Base-by-base conservation (phyloP, 805 yeast species). In the Clavispora fructus region DNA sequence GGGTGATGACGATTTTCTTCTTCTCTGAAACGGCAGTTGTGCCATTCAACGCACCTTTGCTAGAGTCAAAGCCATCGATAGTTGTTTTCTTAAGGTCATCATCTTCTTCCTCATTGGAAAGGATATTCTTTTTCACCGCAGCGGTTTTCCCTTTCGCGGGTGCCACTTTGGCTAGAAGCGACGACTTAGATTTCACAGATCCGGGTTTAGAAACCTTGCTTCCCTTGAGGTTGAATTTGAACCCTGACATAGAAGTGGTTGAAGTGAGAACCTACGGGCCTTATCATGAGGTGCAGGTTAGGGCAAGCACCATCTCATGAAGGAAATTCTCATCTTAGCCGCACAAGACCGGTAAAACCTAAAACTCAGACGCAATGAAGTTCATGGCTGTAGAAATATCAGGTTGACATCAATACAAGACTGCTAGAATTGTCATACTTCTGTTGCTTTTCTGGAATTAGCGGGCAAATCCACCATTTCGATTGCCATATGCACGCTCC, bases 31-130 rank as follows among this genome's bases (percentile, higher is more conserved):
- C 25, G 2, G 55, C 51, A 17, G 30, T 41, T 6, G 39, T 23
- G 7, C 58, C 58, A 27, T 37, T 43, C 51, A 54, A 45, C 16
- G 58, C 56, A 3, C 58, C 58, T n/a, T 39, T 39, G 35, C 40
- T 35, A 9, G 53, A 35, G 27, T 50, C 43, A 13, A 54, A 54
- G 1, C 53, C 46, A 31, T 54, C 58, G 16, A 54, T 54, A 3
- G 48, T 28, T 2, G 50, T 47, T 27, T 32, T 30, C 23, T 42
- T 47, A 7, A 12, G 27, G 16, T 35, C 35, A 11, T 33, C 35
- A 4, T 28, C 42, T 12, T 47, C 43, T 2, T 44, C 54, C 5
- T 35, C 48, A 12, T 19, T 19, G 11, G 37, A 43, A 7, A 54
- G 40, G 0, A 47, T 39, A 8, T 42, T 51, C 12, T 46, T 42